Evolutionary conservation across 2,329 filamentous ascomycete species (phyloP), one percentile per base, ranked within the genome.

Genomic region (Sphaerulina musiva): DNA sequence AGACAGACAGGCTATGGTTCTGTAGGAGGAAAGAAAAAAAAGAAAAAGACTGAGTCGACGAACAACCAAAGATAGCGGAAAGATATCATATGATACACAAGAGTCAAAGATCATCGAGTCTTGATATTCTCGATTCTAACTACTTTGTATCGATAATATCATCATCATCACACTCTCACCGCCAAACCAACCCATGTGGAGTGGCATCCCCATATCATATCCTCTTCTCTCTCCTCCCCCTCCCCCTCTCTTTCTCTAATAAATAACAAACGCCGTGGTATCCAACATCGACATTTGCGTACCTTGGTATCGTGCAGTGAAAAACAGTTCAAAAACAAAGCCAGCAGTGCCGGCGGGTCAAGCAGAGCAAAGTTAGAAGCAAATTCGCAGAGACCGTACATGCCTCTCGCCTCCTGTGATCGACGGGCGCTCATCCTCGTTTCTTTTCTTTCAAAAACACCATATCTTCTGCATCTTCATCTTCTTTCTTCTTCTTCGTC

Each of bases 291-390:
- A 44, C 42, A 9, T 44, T 17, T 12, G 42, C 42, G 26, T 23
- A 29, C 42, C 42, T 17, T 47, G 45, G 45, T 47, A 47, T 47
- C 45, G n/a, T 47, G 45, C 45, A 23, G 31, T 39, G 31, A 38
- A 44, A 1, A 44, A 44, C 40, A 42, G 8, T 26, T 26, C 17
- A 44, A 44, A 42, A 12, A 5, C 11, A n/a, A n/a, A 42, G 23
- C 40, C 14, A 17, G n/a, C 14, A 40, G 6, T 14, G 38, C 38
- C 5, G 17, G 17, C n/a, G 8, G 42, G 5, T 12, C 32, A 46
- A 12, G 26, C 14, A 29, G 23, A 47, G 34, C 34, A 38, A 47
- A 23, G 17, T 2, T 4, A 23, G 11, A 47, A 20, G 26, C 10
- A 47, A 11, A 36, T 20, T 36, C 32, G 29, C 31, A 36, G 32